A percentile compares a stretch with the other conserved stretches of the same genome.
Evolutionary conservation across 495 filamentous ascomycete genomes (phyloP).

Genomic region (Annulohypoxylon moriforme): DNA sequence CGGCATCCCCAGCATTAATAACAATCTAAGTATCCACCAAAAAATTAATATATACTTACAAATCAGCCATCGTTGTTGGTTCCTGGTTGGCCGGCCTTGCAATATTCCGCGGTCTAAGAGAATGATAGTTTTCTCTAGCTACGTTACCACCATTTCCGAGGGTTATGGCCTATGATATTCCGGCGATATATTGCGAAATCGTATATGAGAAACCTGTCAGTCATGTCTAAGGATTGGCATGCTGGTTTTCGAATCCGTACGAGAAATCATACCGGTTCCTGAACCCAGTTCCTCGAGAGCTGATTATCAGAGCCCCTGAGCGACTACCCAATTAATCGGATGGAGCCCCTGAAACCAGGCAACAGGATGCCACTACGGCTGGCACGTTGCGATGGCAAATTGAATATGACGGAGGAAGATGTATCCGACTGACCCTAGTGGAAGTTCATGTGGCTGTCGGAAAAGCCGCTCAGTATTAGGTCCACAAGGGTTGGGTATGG

Average conservation of each 20-base stretch:
- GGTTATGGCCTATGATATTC: neutral
- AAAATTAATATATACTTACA: neutral
- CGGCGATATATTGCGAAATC: conserved; percentile 21
- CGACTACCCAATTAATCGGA: conserved; percentile 4
- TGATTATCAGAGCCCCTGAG: neutral
- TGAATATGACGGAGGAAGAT: neutral
- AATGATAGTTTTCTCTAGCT: neutral
- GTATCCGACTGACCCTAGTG: conserved; percentile 1
- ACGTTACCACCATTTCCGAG: neutral
- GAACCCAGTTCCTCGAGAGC: neutral
- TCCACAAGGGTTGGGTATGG: conserved; percentile 12
- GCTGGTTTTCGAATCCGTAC: neutral
- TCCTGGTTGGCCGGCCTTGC: neutral
- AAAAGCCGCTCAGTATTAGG: conserved; percentile 31
- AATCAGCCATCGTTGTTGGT: neutral
- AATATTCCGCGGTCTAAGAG: neutral
- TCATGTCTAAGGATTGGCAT: neutral
- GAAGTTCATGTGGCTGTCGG: conserved; percentile 23
- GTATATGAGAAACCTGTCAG: neutral
- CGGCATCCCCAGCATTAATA: neutral
- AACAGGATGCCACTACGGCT: conserved; percentile 8
- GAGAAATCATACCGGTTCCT: neutral
- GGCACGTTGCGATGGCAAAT: conserved; percentile 25
- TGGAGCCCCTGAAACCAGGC: neutral
- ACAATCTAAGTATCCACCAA: neutral